A percentile compares a stretch with the other conserved stretches of the same genome.
phyloP scores from a whole-genome alignment of 2,329 filamentous ascomycete genomes.

The Diaporthe nobilis region DNA sequence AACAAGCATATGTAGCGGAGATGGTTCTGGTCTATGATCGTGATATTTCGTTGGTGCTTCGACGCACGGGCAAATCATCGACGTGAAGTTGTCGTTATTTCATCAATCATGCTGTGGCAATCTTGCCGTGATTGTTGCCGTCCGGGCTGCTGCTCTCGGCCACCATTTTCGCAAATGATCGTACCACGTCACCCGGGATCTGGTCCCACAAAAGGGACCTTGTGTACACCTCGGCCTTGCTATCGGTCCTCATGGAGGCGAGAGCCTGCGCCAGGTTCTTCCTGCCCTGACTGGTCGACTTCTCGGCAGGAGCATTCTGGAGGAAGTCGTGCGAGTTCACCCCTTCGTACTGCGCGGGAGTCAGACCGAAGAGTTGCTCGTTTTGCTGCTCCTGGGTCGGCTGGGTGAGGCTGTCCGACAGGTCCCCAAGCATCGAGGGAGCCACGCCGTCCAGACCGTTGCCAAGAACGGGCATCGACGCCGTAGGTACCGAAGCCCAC shows the following conservation, averaged over 20 bases:
- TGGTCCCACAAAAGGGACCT: conserved; percentile 94
- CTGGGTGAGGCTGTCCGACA: conserved; percentile 78
- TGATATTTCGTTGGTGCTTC: conserved; percentile 41
- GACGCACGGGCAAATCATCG: conserved; percentile 42
- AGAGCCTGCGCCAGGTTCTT: conserved; percentile 86
- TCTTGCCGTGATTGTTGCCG: conserved; percentile 48
- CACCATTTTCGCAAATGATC: conserved; percentile 93
- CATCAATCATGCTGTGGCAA: conserved; percentile 55
- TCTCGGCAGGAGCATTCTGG: conserved; percentile 66
- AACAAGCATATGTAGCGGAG: conserved; percentile 45
- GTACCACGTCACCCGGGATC: conserved; percentile 91
- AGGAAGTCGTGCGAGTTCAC: conserved; percentile 83
- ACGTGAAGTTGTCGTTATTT: conserved; percentile 43
- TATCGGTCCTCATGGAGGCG: conserved; percentile 80
- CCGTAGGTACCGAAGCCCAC: conserved; percentile 60
- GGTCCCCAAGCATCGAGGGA: conserved; percentile 74
- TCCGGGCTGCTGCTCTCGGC: conserved; percentile 74
- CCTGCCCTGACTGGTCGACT: conserved; percentile 73
- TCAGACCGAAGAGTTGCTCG: conserved; percentile 89
- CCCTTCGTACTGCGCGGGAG: conserved; percentile 88
- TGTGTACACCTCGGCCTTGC: conserved; percentile 91
- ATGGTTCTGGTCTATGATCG: conserved; percentile 41
- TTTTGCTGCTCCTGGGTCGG: conserved; percentile 88
- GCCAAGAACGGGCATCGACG: conserved; percentile 56
- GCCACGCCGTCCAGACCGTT: conserved; percentile 64